Conservation (phyloP, 1,284 basidiomycete species). For the Moniliella sp. region DNA sequence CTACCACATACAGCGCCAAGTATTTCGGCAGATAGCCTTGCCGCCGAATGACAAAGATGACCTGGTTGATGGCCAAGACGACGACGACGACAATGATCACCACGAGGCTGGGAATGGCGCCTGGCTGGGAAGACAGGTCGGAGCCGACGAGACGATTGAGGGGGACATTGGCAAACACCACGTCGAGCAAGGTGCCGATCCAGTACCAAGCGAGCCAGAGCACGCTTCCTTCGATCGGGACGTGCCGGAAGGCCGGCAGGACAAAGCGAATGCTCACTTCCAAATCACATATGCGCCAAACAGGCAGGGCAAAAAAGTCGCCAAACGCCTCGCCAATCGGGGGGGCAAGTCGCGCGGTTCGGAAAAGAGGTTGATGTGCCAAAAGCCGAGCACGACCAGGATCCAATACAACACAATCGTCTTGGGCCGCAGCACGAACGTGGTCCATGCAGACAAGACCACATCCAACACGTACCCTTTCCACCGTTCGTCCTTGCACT, state of each 20-base stretch:
- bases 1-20: slow-evolving; percentile 36
- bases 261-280: slow-evolving; percentile 53
- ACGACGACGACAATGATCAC: slow-evolving; percentile 44
- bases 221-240: slow-evolving; percentile 51
- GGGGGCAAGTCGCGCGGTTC: slow-evolving; percentile 43
- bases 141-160: slow-evolving; percentile 44
- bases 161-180: slow-evolving; percentile 24
- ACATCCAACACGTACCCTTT: slow-evolving; percentile 16
- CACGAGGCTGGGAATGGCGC: slow-evolving; percentile 51
- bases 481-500: slow-evolving; percentile 51
- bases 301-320: slow-evolving; percentile 58
- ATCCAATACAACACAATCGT: slow-evolving; percentile 47
- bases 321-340: slow-evolving; percentile 47
- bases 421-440: slow-evolving; percentile 51
- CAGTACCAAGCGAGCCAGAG: slow-evolving; percentile 60
- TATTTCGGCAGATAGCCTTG: slow-evolving; percentile 61
- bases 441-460: slow-evolving; percentile 44
- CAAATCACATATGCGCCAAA: too few species aligned
- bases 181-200: slow-evolving; percentile 42
- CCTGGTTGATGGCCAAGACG: slow-evolving; percentile 42
- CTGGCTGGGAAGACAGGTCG: slow-evolving; percentile 49
- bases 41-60: slow-evolving; percentile 58
- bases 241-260: slow-evolving; percentile 47
- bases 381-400: slow-evolving; percentile 61
- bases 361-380: slow-evolving; percentile 62